Conservation (phyloP, 2,329 filamentous ascomycete genomes). For the Monosporascus sp. region DNA sequence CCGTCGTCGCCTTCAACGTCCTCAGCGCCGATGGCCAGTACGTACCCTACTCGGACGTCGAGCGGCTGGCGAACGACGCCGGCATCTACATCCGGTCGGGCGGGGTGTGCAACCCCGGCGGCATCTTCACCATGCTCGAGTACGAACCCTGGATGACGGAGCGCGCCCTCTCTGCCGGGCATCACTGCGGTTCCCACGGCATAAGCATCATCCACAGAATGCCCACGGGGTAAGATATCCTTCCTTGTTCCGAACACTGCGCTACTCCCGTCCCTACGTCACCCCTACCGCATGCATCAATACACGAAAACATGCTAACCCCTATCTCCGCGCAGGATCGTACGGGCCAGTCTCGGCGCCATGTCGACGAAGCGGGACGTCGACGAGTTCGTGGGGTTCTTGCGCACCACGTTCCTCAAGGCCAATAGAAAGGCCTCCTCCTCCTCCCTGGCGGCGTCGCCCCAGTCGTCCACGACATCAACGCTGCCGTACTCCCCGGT, state of each 20-base stretch:
- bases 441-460: slow-evolving; percentile 9
- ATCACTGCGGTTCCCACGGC: slow-evolving; percentile 50
- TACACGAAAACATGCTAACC: too few species aligned
- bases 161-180: slow-evolving; percentile 48
- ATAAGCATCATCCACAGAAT: slow-evolving; percentile 47
- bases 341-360: slow-evolving; percentile 55
- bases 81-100: slow-evolving; percentile 58
- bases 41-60: slow-evolving; percentile 53
- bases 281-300: not conserved
- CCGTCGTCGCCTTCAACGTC: slow-evolving; percentile 61
- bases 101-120: slow-evolving; percentile 43
- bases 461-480: slow-evolving; percentile 5
- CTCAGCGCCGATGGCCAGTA: slow-evolving; percentile 44
- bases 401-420: slow-evolving; percentile 33
- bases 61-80: slow-evolving; percentile 47
- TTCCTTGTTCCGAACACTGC: too few species aligned
- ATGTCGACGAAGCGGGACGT: slow-evolving; percentile 55
- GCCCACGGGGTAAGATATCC: slow-evolving; percentile 41
- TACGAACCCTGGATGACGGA: slow-evolving; percentile 51
- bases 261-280: slow-evolving; percentile 4
- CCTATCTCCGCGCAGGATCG: slow-evolving; percentile 36
- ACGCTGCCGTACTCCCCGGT: slow-evolving; percentile 2
- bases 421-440: slow-evolving; percentile 10
- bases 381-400: slow-evolving; percentile 41
- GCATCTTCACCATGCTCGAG: slow-evolving; percentile 39